phyloP scores from a whole-genome alignment of 1,139 yeast species.

The Arxiozyma slooffiae region DNA sequence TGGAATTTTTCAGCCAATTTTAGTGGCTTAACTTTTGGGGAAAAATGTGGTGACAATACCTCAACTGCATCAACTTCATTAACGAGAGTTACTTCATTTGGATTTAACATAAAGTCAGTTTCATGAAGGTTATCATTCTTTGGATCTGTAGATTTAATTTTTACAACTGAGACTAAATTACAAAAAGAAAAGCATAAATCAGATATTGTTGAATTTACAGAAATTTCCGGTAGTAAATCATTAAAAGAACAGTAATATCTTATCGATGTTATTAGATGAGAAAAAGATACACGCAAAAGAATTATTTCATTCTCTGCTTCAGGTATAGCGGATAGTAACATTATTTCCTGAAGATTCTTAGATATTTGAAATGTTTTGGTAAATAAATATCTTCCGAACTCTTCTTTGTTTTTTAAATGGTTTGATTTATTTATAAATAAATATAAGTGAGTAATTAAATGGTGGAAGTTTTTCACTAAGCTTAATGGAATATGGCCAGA shows the following conservation, averaged over 20 bases:
- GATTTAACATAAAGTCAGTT: not conserved
- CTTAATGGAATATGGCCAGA: slow-evolving; percentile 6
- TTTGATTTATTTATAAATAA: not conserved
- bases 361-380: slow-evolving; percentile 48
- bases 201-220: slow-evolving; percentile 67
- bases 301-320: slow-evolving; percentile 18
- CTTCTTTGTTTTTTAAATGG: not conserved
- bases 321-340: slow-evolving; percentile 14
- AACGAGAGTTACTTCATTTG: not conserved
- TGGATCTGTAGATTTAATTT: slow-evolving; percentile 15
- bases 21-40: slow-evolving; percentile 5
- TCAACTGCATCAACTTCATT: not conserved
- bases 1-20: slow-evolving; percentile 4
- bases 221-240: slow-evolving; percentile 49
- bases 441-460: not conserved
- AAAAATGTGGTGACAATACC: not conserved
- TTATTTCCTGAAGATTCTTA: slow-evolving; percentile 39
- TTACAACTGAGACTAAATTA: slow-evolving; percentile 52
- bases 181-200: slow-evolving; percentile 67
- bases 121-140: not conserved
- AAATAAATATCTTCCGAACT: slow-evolving; percentile 35
- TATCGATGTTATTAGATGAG: slow-evolving; percentile 69
- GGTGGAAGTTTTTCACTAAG: slow-evolving; percentile 3
- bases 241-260: slow-evolving; percentile 60
- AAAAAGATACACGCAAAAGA: slow-evolving; percentile 59